Evolutionary conservation across 352 stramenopile genomes (phyloP), one percentile per base, ranked within the genome.

Genomic region (Lagenidium giganteum): DNA sequence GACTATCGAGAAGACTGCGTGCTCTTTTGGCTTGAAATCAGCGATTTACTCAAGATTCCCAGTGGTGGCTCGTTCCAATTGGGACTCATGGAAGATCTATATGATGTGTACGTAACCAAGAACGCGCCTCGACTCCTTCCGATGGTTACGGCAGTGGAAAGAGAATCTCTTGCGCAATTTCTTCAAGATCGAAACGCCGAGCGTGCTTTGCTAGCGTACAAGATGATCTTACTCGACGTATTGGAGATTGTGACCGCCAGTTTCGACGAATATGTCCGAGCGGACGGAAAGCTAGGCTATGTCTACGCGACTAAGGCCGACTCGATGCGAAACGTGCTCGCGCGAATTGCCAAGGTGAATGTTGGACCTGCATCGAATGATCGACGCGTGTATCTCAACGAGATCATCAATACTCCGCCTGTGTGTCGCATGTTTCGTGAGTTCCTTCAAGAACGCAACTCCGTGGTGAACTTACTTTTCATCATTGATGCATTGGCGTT

Each of bases 1-100:
- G 61, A 82, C 55, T 82, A 79, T 37, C 61, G 69, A 5, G 61
- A 81, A 36, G 58, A 85, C 45, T 85, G 72, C 25, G 72, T 74
- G 8, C 35, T 85, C n/a, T 85, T 83, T 30, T 85, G 72, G 72
- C 55, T 85, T 13, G 72, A 85, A 37, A 81, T 85, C 29, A 78
- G 51, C 22, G 72, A 83, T 22, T 34, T 85, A 28, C 61, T 85
- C 22, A 85, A 82, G 51, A 82, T 85, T 16, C 72, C 69, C 5
- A 64, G 42, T 5, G 53, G 63, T 0, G 71, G 69, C 0, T 64
- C 61, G 30, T 85, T 85, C 37, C 69, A 81, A 37, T 53, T 79
- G 13, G 67, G 69, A 2, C 49, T 85, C 20, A 79, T 85, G 69
- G 49, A 71, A 8, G 72, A 83, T 27, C 39, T 85, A 3, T 85